Base-by-base conservation (phyloP, 305 asterid species). In the Rubia occidens region DNA sequence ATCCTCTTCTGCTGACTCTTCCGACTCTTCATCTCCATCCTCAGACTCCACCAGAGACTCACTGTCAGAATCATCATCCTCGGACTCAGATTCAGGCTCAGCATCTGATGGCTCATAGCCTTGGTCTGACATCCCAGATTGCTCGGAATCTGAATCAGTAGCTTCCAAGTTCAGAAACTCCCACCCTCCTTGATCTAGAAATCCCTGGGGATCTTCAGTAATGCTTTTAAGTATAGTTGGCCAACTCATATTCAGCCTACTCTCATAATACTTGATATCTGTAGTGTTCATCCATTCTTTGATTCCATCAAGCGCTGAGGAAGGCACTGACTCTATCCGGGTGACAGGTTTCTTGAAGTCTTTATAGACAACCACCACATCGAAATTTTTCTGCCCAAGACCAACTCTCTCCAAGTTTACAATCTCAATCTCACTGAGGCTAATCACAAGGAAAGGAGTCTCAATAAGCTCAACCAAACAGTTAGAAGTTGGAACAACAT, bases 341-440 rank as follows among this genome's bases (percentile, higher is more conserved):
- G 84, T 79, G 1, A 88, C 89, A 32, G 86, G 90, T 3, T 84
- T 85, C 81, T 90, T 87, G 79, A 90, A 88, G 78, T 90, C 97
- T 77, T 90, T 90, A 85, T 85, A 90, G 9, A 90, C 87, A 32
- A 90, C 80, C 32, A 95, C 85, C 92, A 90, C 73, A 78, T 88
- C 97, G 55, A 88, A 90, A 75, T 88, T 87, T 85, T 87, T 88
- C 84, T 88, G 97, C 17, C 85, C 96, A 21, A 87, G 81, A 73
- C 96, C 97, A 39, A 89, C 96, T 76, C 95, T 83, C 72, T 90
- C 97, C 74, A 87, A 62, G 72, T 87, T 90, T 39, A 87, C 93
- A 60, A 88, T 85, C 85, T 90, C 97, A 56, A 90, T 90, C 65
- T 90, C 97, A 43, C 83, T 75, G 5, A 90, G 68, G 42, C 87